Percentiles rank a stretch among this genome's conserved stretches.
These are phyloP conservation scores for Podospora didyma DNA, from an alignment of 495 filamentous ascomycete genomes.

Conservation along the genomic window DNA sequence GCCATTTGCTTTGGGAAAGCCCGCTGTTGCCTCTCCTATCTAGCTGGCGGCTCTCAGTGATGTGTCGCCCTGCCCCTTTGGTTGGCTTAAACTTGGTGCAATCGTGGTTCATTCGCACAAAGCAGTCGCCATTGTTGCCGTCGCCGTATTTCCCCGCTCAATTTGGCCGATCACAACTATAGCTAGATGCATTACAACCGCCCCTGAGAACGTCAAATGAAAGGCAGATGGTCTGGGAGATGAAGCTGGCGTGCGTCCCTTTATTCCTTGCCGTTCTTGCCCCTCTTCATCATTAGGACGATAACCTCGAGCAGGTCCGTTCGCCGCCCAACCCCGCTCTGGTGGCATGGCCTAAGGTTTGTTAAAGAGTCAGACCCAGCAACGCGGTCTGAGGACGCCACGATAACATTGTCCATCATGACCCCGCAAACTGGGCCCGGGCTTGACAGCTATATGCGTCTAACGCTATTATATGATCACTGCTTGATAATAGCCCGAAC, in stretches of 20 bases:
- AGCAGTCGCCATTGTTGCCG: not conserved
- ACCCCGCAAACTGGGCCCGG: slow-evolving; percentile 15
- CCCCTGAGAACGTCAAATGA: not conserved
- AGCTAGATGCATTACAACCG: not conserved
- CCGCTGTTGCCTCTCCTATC: too few species aligned
- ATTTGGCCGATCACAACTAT: not conserved
- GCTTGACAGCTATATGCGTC: slow-evolving; percentile 11
- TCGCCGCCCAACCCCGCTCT: slow-evolving; percentile 1
- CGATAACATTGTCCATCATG: slow-evolving; percentile 12
- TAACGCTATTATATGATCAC: slow-evolving; percentile 14
- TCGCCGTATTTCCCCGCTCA: not conserved
- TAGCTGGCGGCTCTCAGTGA: too few species aligned
- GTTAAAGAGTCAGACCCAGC: slow-evolving; percentile 10
- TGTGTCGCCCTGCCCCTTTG: not conserved
- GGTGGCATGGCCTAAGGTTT: slow-evolving; percentile 1
- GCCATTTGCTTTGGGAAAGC: too few species aligned
- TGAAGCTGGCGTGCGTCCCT: not conserved
- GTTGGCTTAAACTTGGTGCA: not conserved
- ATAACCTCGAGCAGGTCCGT: not conserved
- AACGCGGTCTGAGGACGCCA: slow-evolving; percentile 2
- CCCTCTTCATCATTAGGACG: not conserved
- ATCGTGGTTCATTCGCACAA: not conserved
- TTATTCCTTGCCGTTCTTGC: not conserved
- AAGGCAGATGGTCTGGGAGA: not conserved
- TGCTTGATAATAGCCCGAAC: not conserved